These are phyloP conservation scores for Nasturtium officinale DNA, from an alignment of 345 rosid genomes.

Conservation along the genomic window DNA sequence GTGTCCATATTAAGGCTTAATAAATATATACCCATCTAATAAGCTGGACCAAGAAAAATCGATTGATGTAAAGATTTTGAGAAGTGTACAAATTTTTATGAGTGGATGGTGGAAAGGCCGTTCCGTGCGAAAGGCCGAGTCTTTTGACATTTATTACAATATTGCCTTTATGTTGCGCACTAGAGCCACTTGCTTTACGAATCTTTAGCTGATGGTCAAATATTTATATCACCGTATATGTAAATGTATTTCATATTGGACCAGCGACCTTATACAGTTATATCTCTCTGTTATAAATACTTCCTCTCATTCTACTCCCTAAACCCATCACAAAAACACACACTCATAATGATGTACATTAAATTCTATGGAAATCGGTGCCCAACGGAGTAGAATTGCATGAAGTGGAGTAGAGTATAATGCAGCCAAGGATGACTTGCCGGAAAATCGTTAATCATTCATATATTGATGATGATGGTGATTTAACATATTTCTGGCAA, in stretches of 20 bases:
- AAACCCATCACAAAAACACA: slow-evolving; percentile 29
- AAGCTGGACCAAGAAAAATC: slow-evolving; percentile 15
- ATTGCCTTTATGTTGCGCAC: slow-evolving; percentile 40
- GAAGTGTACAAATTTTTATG: slow-evolving; percentile 36
- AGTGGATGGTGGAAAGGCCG: slow-evolving; percentile 41
- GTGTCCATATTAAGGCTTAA: not conserved
- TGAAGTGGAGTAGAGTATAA: slow-evolving; percentile 50
- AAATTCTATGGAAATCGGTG: not conserved
- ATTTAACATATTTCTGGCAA: slow-evolving; percentile 43
- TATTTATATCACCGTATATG: slow-evolving; percentile 26
- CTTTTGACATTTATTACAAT: slow-evolving; percentile 42
- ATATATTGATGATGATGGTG: slow-evolving; percentile 6
- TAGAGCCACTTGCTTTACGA: slow-evolving; percentile 45
- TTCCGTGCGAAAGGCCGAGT: slow-evolving; percentile 32
- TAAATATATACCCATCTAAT: not conserved
- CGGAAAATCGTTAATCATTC: slow-evolving; percentile 35
- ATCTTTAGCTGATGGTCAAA: slow-evolving; percentile 33
- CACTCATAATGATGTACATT: not conserved
- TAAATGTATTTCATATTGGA: slow-evolving; percentile 26
- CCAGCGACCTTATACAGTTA: slow-evolving; percentile 17
- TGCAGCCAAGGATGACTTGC: slow-evolving; percentile 76
- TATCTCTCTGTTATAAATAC: slow-evolving; percentile 43
- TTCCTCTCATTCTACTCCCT: slow-evolving; percentile 5
- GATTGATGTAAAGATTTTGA: slow-evolving; percentile 17
- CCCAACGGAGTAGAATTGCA: slow-evolving; percentile 41